Evolutionary conservation across 352 stramenopile genomes (phyloP).

Genomic region (Pythium angustatum): DNA sequence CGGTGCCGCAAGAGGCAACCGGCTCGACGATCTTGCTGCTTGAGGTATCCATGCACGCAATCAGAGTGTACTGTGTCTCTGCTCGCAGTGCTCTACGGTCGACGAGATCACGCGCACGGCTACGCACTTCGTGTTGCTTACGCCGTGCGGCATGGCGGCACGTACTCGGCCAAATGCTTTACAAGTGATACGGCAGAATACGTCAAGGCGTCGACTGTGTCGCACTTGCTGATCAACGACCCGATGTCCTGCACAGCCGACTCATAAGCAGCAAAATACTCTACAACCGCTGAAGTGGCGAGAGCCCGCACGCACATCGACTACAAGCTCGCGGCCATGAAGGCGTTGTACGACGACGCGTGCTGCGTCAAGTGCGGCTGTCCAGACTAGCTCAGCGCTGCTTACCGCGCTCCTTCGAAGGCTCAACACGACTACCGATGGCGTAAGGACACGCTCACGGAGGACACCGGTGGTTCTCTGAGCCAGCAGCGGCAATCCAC

Average conservation of each 20-base stretch:
- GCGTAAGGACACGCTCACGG: too few relatives aligned
- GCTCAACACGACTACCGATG: too few relatives aligned
- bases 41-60: slow-evolving; percentile 16
- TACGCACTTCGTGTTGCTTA: not conserved
- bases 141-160: slow-evolving; percentile 35
- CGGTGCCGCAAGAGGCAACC: slow-evolving; percentile 1
- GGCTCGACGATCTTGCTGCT: not conserved
- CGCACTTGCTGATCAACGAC: slow-evolving; percentile 31
- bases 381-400: too few relatives aligned
- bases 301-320: too few relatives aligned
- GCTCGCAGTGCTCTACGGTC: slow-evolving; percentile 22
- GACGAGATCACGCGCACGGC: slow-evolving; percentile 27
- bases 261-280: slow-evolving; percentile 31
- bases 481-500: too few relatives aligned
- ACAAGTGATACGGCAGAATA: slow-evolving; percentile 9
- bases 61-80: slow-evolving; percentile 19
- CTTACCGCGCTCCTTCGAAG: too few relatives aligned
- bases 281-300: too few relatives aligned
- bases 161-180: slow-evolving; percentile 30
- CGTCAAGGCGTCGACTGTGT: slow-evolving; percentile 20
- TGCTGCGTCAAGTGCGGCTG: too few relatives aligned
- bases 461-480: too few relatives aligned
- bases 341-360: too few relatives aligned
- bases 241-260: slow-evolving; percentile 24
- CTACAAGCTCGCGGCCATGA: too few relatives aligned